Evolutionary conservation across 2,329 filamentous ascomycete species (phyloP).

Genomic region (Clonostachys chloroleuca): DNA sequence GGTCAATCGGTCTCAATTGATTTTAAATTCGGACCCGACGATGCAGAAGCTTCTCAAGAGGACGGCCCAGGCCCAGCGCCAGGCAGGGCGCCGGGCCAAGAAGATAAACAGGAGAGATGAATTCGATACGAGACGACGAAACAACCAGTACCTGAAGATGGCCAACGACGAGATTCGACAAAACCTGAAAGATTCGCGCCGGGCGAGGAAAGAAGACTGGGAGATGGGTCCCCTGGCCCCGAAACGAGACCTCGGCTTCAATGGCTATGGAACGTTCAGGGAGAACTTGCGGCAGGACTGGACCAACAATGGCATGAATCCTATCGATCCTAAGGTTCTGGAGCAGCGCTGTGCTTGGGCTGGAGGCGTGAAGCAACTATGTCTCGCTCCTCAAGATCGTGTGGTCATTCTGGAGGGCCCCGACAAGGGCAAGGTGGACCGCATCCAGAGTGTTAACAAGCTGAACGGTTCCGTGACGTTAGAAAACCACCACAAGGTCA

Average conservation of each 20-base stretch:
- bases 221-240: slow-evolving; percentile 74
- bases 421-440: slow-evolving; percentile 80
- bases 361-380: slow-evolving; percentile 52
- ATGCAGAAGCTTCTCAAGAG: slow-evolving; percentile 72
- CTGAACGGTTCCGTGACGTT: slow-evolving; percentile 56
- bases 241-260: slow-evolving; percentile 64
- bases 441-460: slow-evolving; percentile 53
- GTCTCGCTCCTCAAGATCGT: slow-evolving; percentile 66
- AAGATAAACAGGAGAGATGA: slow-evolving; percentile 19
- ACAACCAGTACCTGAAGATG: slow-evolving; percentile 19
- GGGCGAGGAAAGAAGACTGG: slow-evolving; percentile 70
- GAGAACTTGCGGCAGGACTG: slow-evolving; percentile 29
- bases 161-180: slow-evolving; percentile 23
- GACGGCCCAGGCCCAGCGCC: slow-evolving; percentile 61
- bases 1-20: no score
- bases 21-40: slow-evolving; percentile 9
- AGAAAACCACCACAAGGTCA: slow-evolving; percentile 60
- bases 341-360: slow-evolving; percentile 47
- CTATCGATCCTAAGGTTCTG: slow-evolving; percentile 23
- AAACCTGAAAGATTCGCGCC: slow-evolving; percentile 32
- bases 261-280: slow-evolving; percentile 52
- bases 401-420: slow-evolving; percentile 76
- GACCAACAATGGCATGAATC: slow-evolving; percentile 20
- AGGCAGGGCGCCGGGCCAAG: slow-evolving; percentile 46
- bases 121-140: slow-evolving; percentile 18